A percentile compares a stretch with the other conserved stretches of the same genome.
These are phyloP conservation scores for Neofusicoccum laricinum DNA, from an alignment of 2,329 filamentous ascomycete species.

Conservation along the genomic window DNA sequence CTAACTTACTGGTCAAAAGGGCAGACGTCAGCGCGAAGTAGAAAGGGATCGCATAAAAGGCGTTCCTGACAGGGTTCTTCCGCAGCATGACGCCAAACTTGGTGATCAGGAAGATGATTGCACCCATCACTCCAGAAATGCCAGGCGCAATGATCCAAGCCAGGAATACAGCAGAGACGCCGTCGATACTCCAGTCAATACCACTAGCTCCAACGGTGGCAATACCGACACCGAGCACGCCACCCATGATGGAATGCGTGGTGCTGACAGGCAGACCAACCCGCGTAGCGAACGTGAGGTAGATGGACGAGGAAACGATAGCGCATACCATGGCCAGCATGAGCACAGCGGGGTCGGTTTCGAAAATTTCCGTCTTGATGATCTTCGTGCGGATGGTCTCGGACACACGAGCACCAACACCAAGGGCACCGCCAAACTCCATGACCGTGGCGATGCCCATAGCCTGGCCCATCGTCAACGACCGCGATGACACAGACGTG, in stretches of 20 bases:
- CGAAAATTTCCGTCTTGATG: slow-evolving; percentile 45
- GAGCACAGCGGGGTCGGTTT: slow-evolving; percentile 46
- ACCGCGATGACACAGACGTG: slow-evolving; percentile 47
- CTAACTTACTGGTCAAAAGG: slow-evolving; percentile 45
- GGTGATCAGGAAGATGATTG: slow-evolving; percentile 55
- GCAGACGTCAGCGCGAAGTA: slow-evolving; percentile 57
- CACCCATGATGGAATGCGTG: slow-evolving; percentile 49
- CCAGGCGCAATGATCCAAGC: slow-evolving; percentile 61
- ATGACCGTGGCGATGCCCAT: slow-evolving; percentile 44
- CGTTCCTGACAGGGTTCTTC: slow-evolving; percentile 52
- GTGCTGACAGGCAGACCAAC: slow-evolving; percentile 55
- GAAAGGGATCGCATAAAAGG: slow-evolving; percentile 52
- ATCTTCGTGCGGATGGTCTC: slow-evolving; percentile 51
- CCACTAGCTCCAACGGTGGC: slow-evolving; percentile 53
- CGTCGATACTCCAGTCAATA: slow-evolving; percentile 56
- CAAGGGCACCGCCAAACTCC: slow-evolving; percentile 46
- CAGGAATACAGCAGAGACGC: slow-evolving; percentile 59
- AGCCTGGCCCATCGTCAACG: slow-evolving; percentile 47
- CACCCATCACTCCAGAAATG: slow-evolving; percentile 53
- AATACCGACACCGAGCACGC: slow-evolving; percentile 45
- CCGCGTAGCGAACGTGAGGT: slow-evolving; percentile 52
- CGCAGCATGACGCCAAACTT: slow-evolving; percentile 57
- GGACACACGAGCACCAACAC: slow-evolving; percentile 38
- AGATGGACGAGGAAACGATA: slow-evolving; percentile 50
- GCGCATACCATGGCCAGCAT: slow-evolving; percentile 57